A percentile compares a stretch with the other conserved stretches of the same genome.
These are phyloP conservation scores for Rubia yunnanensis DNA, from an alignment of 257 asterid genomes.

Conservation along the genomic window DNA sequence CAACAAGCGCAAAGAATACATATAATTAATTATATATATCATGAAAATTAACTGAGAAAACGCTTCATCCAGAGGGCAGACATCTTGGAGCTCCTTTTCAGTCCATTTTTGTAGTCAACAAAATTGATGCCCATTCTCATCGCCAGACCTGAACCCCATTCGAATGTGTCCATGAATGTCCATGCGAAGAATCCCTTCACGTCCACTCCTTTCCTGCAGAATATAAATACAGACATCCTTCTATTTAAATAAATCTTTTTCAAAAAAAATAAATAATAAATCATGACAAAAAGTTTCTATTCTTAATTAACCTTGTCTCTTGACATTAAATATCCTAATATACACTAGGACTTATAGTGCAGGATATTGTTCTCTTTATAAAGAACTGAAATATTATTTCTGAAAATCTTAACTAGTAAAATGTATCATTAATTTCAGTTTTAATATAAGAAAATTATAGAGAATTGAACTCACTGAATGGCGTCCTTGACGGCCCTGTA, in stretches of 20 bases:
- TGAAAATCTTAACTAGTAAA: no score
- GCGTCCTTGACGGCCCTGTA: conserved; percentile 24
- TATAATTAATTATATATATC: background rate
- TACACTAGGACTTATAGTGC: no score
- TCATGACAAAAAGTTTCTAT: no score
- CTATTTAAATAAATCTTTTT: no score
- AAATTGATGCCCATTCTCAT: conserved; percentile 31
- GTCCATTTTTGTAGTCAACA: conserved; percentile 20
- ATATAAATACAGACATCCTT: background rate
- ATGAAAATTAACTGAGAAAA: conserved; percentile 15
- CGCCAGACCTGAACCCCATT: conserved; percentile 30
- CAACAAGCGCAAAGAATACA: background rate
- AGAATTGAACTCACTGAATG: conserved; percentile 32
- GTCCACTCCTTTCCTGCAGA: conserved; percentile 12
- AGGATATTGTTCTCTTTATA: no score
- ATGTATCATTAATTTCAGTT: background rate
- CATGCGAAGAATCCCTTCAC: conserved; percentile 42
- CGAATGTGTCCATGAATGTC: conserved; percentile 40
- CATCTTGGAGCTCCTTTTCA: conserved; percentile 24
- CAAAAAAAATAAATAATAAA: no score
- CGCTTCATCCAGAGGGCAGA: conserved; percentile 31
- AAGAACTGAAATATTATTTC: no score
- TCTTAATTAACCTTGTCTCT: no score
- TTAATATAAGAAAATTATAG: no score
- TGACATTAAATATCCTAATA: no score